A percentile compares a stretch with the other conserved stretches of the same genome.
Conservation (phyloP, 306 rosid genomes). For the Morella rubra region DNA sequence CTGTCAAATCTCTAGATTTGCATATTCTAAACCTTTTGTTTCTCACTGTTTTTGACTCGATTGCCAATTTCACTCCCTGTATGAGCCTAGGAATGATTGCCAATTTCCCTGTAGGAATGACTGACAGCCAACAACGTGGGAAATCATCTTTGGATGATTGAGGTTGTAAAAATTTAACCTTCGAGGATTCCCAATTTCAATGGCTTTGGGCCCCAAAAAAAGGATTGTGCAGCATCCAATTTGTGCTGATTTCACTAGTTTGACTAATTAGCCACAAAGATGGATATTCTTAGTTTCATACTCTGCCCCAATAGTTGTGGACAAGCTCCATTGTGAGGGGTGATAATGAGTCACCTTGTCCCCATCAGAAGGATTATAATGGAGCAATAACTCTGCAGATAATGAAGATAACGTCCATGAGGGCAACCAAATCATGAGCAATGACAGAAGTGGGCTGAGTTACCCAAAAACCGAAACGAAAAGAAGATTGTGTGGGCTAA, state of each 20-base stretch:
- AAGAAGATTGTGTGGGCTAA: constrained; percentile 18
- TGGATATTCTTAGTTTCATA: neutral
- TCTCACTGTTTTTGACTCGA: no score
- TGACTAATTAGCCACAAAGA: neutral
- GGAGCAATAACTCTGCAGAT: constrained; percentile 26
- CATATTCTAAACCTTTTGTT: no score
- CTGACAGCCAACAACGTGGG: no score
- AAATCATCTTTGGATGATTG: no score
- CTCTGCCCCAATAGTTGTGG: neutral
- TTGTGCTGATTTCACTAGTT: neutral
- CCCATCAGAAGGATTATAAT: neutral
- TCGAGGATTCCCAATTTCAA: neutral
- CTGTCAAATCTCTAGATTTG: no score
- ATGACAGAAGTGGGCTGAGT: constrained; percentile 3
- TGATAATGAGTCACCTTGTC: neutral
- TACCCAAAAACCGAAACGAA: no score
- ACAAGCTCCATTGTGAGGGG: neutral
- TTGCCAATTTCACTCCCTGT: no score
- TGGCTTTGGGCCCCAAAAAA: neutral
- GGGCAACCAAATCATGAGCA: constrained; percentile 18
- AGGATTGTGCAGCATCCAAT: neutral
- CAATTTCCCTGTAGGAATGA: no score
- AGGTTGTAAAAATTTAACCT: neutral
- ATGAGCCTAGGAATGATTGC: no score
- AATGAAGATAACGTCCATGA: constrained; percentile 36